Evolutionary conservation across 306 rosid species (phyloP).

Genomic region (Lagenaria siceraria): DNA sequence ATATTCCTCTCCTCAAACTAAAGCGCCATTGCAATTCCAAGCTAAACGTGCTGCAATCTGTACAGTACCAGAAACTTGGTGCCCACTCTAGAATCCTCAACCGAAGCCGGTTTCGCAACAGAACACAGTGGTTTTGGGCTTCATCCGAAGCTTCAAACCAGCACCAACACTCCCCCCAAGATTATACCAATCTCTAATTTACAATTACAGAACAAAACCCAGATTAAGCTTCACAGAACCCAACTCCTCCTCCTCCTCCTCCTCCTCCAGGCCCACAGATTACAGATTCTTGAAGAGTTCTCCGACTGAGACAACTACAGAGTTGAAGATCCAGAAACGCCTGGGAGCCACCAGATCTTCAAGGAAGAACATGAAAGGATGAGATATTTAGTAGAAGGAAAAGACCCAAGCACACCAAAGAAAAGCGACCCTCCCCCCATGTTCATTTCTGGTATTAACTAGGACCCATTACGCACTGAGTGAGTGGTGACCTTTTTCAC

Average conservation of each 20-base stretch:
- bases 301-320: background rate
- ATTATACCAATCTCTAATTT: background rate
- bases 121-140: slow-evolving; percentile 40
- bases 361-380: slow-evolving; percentile 18
- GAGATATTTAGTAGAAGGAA: slow-evolving; percentile 14
- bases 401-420: slow-evolving; percentile 17
- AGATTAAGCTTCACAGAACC: slow-evolving; percentile 2
- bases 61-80: slow-evolving; percentile 12
- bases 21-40: slow-evolving; percentile 20
- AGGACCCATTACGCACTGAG: slow-evolving; percentile 13
- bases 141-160: slow-evolving; percentile 47
- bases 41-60: slow-evolving; percentile 2
- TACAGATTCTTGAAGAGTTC: background rate
- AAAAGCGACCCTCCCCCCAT: slow-evolving; percentile 4
- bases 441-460: slow-evolving; percentile 17
- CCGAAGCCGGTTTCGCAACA: slow-evolving; percentile 62
- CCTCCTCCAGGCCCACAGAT: background rate
- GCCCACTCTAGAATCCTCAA: slow-evolving; percentile 32
- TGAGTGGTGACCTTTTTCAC: background rate
- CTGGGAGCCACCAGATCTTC: slow-evolving; percentile 43
- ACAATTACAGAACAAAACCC: background rate
- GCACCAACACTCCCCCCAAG: slow-evolving; percentile 33
- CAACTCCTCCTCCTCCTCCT: background rate
- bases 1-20: background rate
- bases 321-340: slow-evolving; percentile 10